Conservation (phyloP, 106 monocot genomes). For the Dendrobium nobile region DNA sequence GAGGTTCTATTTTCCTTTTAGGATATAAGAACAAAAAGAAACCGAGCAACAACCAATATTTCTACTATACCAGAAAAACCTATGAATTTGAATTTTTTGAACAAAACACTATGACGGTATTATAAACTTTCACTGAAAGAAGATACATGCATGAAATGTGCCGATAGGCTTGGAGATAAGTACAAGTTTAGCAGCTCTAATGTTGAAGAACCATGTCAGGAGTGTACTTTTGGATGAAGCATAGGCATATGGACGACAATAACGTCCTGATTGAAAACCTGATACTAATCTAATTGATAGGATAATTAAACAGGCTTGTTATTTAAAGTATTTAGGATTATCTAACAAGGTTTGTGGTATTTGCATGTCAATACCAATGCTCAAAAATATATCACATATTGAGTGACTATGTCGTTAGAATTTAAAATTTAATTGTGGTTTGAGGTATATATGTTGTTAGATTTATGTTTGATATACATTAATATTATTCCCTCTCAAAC, state of each 20-base stretch:
- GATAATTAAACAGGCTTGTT: not conserved
- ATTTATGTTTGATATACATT: not conserved
- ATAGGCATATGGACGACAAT: not conserved
- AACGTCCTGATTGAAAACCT: not conserved
- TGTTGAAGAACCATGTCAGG: not conserved
- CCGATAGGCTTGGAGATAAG: not conserved
- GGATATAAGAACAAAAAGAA: not conserved
- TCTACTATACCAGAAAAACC: not conserved
- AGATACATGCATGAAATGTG: not conserved
- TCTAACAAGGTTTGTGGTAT: not conserved
- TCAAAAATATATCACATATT: not conserved
- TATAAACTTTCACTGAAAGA: not conserved
- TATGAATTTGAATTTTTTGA: not conserved
- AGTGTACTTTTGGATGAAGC: not conserved
- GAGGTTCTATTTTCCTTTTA: not conserved
- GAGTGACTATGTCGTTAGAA: not conserved
- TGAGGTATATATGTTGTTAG: not conserved
- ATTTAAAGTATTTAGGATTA: not conserved
- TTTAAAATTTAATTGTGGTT: not conserved
- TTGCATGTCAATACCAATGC: not conserved
- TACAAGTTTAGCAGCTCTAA: not conserved
- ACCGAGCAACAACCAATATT: not conserved
- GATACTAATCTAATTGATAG: not conserved
- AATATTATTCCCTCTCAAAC: no score
- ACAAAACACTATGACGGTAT: not conserved